Evolutionary conservation across 2,329 filamentous ascomycete species (phyloP).

Genomic region (Macroventuria anomochaeta): DNA sequence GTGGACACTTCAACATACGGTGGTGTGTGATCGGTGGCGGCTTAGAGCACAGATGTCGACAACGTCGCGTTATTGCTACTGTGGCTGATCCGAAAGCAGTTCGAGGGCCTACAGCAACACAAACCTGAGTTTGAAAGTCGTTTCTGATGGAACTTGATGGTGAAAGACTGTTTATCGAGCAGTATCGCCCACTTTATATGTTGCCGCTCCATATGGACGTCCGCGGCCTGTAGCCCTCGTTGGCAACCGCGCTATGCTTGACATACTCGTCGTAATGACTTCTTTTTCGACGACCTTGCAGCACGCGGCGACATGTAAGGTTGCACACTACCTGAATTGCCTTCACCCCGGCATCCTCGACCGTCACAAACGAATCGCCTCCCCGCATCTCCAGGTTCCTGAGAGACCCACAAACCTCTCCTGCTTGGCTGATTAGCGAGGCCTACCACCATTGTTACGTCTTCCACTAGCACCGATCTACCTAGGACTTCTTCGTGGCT

Average conservation of each 20-base stretch:
- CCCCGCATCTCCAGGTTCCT: conserved; percentile 11
- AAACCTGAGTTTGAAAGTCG: not conserved
- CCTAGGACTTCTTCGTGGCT: not conserved
- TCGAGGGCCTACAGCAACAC: not conserved
- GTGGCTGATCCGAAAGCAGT: not conserved
- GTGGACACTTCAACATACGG: not conserved
- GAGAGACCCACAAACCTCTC: not conserved
- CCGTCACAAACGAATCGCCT: not conserved
- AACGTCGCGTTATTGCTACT: not conserved
- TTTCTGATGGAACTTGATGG: not conserved
- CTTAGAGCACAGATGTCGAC: not conserved
- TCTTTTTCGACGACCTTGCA: conserved; percentile 1
- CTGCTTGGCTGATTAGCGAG: not conserved
- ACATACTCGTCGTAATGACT: not conserved
- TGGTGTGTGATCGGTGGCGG: not conserved
- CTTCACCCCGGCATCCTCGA: not conserved
- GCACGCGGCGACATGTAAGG: conserved; percentile 4
- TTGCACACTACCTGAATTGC: conserved; percentile 1
- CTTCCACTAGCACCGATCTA: not conserved
- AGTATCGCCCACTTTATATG: conserved; percentile 1
- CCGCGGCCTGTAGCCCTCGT: not conserved
- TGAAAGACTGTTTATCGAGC: not conserved
- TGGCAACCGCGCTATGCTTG: conserved; percentile 4
- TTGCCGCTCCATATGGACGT: not conserved
- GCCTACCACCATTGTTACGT: conserved; percentile 1